Evolutionary conservation across 192 early-diverging fungal genomes (phyloP).

Genomic region (Podila verticillata): DNA sequence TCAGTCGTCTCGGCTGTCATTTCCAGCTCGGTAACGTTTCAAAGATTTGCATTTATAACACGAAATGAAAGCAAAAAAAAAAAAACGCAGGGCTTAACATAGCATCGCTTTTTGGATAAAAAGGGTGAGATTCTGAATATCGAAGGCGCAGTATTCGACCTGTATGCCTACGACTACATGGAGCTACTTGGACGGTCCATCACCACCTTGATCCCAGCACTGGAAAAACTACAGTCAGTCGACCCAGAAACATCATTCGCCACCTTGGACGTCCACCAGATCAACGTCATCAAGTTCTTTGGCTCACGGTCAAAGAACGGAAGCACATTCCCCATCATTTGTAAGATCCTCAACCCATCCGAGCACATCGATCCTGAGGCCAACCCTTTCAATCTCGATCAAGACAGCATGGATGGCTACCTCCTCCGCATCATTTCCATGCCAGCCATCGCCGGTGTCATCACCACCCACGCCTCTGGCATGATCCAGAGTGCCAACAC

Average conservation of each 20-base stretch:
- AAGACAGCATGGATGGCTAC: slow-evolving; percentile 32
- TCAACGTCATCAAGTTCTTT: slow-evolving; percentile 66
- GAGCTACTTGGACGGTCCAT: slow-evolving; percentile 57
- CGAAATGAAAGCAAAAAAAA: too few species aligned
- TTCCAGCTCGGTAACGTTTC: slow-evolving; percentile 41
- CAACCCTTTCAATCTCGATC: slow-evolving; percentile 33
- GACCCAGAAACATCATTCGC: slow-evolving; percentile 38
- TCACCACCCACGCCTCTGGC: slow-evolving; percentile 62
- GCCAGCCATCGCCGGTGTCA: slow-evolving; percentile 69
- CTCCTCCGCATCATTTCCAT: slow-evolving; percentile 66
- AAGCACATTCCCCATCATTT: slow-evolving; percentile 66
- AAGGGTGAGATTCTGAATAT: slow-evolving; percentile 59
- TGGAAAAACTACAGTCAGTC: slow-evolving; percentile 39
- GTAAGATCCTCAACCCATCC: slow-evolving; percentile 49
- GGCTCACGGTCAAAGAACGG: slow-evolving; percentile 61
- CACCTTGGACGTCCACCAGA: slow-evolving; percentile 56
- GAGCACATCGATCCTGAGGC: slow-evolving; percentile 21
- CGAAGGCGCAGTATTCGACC: slow-evolving; percentile 56
- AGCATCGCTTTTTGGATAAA: background rate
- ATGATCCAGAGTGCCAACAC: slow-evolving; percentile 65
- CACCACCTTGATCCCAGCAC: slow-evolving; percentile 44
- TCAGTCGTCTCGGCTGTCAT: slow-evolving; percentile 50
- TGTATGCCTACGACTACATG: slow-evolving; percentile 62
- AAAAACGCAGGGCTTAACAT: too few species aligned
- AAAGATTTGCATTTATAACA: background rate